Evolutionary conservation across 1,139 yeast genomes (phyloP), one percentile per base, ranked within the genome.

Genomic region (Candida buenavistaensis): DNA sequence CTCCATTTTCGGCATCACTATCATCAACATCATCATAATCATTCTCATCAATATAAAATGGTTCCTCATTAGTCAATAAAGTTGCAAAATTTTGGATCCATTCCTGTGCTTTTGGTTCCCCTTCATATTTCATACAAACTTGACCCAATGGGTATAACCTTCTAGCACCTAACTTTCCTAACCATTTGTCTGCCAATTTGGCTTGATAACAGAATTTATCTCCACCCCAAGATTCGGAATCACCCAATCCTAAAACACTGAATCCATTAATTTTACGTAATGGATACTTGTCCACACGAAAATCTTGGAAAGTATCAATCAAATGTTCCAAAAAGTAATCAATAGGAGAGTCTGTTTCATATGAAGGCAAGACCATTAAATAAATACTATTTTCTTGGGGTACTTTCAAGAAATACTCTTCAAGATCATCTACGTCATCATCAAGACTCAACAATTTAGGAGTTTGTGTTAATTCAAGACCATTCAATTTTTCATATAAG

Each of bases 311-410:
- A 1, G 94, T 87, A 38, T 89, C 97, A 43, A 77, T 72, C 48
- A 89, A 67, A 35, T 86, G 82, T 51, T 87, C 95, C 39, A 89
- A 65, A 57, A 88, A 88, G 54, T 80, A 89, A 57, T 89, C 97
- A 31, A 90, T 72, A 8, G 97, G 96, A 2, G 95, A 85, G 57
- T 89, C 97, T 0, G 90, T 85, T 49, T 88, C 97, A 54, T 89
- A 89, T 0, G 96, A 87, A 2, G 97, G 97, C 19, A 89, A 67
- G 11, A 89, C 87, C 44, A 89, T 50, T 15, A 90, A 54, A 51
- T 87, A 89, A n/a, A 86, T 62, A 28, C 78, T 68, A 36, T 67
- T 64, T 19, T 58, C 49, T 19, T 58, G 52, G 6, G 88, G 86
- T 10, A 82, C 79, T 31, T 78, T 71, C 30, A 86, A 68, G 57